These are phyloP conservation scores for Dysphania ambrosioides DNA, from an alignment of 148 eudicot genomes.

Conservation along the genomic window DNA sequence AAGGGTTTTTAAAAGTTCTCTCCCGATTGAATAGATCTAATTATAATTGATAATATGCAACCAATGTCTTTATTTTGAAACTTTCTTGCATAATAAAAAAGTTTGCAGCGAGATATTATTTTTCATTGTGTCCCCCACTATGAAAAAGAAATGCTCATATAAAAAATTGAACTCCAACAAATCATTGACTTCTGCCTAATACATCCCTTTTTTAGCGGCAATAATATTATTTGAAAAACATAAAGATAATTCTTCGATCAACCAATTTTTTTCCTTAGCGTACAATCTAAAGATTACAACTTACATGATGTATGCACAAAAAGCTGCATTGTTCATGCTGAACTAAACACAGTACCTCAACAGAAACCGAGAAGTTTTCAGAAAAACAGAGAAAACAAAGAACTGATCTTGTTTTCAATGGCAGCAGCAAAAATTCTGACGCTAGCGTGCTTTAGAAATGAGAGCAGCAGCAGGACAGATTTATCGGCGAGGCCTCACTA, in stretches of 20 bases:
- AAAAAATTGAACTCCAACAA: no score
- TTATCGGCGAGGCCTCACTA: slow-evolving; percentile 60
- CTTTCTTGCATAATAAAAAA: no score
- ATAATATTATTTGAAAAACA: no score
- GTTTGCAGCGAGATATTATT: no score
- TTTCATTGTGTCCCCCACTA: no score
- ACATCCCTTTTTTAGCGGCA: not conserved
- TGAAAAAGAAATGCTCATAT: no score
- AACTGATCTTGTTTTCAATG: not conserved
- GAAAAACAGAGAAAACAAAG: no score
- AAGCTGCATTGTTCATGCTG: not conserved
- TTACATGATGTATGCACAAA: not conserved
- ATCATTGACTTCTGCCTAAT: not conserved
- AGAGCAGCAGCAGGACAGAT: slow-evolving; percentile 23
- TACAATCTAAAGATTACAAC: not conserved
- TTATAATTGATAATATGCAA: no score
- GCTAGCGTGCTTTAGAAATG: slow-evolving; percentile 39
- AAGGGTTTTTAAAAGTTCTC: no score
- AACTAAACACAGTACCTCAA: not conserved
- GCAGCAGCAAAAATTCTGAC: slow-evolving; percentile 45
- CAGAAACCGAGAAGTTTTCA: no score
- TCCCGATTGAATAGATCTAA: no score
- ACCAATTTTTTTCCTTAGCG: not conserved
- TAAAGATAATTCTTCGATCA: not conserved
- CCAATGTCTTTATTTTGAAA: no score